Conservation (phyloP, 2,329 filamentous ascomycete species). For the Xylariaceae sp. region DNA sequence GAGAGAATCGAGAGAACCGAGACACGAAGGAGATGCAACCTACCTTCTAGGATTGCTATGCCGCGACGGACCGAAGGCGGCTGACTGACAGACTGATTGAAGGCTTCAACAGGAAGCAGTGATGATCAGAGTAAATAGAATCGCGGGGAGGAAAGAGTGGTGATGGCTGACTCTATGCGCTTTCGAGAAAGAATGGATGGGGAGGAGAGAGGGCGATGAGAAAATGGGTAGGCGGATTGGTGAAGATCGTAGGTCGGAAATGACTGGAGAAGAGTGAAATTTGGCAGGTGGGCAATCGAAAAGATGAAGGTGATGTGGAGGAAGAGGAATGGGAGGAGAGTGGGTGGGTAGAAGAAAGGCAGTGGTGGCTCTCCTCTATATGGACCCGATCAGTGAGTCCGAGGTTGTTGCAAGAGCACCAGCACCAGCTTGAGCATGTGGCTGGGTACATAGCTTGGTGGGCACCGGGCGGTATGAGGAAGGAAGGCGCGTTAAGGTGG, state of each 20-base stretch:
- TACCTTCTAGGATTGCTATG: conserved; percentile 8
- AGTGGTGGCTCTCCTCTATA: too few species aligned
- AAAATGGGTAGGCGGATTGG: too few species aligned
- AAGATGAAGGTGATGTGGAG: neutral
- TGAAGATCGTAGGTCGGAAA: too few species aligned
- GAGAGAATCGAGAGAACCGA: neutral
- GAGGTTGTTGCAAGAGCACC: neutral
- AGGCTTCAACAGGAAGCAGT: neutral
- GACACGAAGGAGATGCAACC: neutral
- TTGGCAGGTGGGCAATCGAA: neutral
- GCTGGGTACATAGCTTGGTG: neutral
- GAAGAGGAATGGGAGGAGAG: neutral
- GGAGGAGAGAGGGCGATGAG: too few species aligned
- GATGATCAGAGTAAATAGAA: neutral
- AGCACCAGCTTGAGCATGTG: neutral
- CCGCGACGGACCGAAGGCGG: neutral
- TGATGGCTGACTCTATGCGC: too few species aligned
- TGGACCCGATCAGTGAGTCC: neutral
- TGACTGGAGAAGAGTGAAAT: neutral
- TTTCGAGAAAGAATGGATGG: too few species aligned
- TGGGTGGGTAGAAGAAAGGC: too few species aligned
- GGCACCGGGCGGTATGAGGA: neutral
- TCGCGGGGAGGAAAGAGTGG: too few species aligned
- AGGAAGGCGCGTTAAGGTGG: too few species aligned
- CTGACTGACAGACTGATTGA: neutral